phyloP scores from a whole-genome alignment of 345 rosid species.

The Eucalyptus melliodora region DNA sequence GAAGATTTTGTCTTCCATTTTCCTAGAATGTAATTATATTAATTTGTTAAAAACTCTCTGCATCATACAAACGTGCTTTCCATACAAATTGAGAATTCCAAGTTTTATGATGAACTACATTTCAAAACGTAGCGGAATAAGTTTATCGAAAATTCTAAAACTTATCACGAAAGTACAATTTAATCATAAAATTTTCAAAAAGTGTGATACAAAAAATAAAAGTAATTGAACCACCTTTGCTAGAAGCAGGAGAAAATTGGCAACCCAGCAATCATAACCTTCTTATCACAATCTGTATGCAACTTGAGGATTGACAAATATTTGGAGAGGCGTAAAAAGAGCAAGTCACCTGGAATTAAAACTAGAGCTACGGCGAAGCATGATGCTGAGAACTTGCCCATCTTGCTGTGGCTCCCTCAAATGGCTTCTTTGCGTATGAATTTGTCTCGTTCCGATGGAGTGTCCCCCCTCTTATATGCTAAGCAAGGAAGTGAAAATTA shows the following conservation, averaged over 20 bases:
- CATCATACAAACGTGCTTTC: background rate
- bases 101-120: background rate
- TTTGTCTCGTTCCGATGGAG: too few relatives aligned
- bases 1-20: background rate
- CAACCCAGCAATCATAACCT: too few relatives aligned
- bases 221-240: too few relatives aligned
- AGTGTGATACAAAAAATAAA: too few relatives aligned
- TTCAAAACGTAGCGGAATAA: too few relatives aligned
- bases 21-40: background rate
- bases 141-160: fast-evolving
- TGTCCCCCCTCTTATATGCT: background rate
- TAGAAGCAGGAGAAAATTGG: too few relatives aligned
- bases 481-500: background rate
- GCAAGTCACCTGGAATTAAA: background rate
- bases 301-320: background rate
- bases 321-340: background rate
- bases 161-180: too few relatives aligned
- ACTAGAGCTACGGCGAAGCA: background rate
- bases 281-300: background rate
- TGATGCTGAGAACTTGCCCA: background rate
- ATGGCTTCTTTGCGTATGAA: background rate
- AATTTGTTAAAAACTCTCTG: background rate
- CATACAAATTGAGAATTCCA: background rate
- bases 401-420: background rate
- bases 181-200: too few relatives aligned